A percentile compares a stretch with the other conserved stretches of the same genome.
Conservation (phyloP, 257 asterid genomes). For the Henckelia pumila region DNA sequence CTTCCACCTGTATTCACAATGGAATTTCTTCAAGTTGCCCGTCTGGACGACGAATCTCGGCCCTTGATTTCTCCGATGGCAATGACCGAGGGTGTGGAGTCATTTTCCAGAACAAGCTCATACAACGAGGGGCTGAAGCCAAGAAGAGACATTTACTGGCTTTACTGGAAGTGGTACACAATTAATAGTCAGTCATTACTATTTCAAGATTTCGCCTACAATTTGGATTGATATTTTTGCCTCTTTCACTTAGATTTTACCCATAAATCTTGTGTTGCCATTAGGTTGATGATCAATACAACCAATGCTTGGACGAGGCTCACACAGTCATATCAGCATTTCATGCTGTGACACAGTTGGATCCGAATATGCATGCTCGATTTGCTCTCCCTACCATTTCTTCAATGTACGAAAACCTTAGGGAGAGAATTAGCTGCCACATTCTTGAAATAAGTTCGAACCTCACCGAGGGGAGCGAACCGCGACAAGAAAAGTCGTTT, state of each 20-base stretch:
- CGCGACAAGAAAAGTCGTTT: constrained; percentile 39
- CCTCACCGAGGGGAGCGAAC: constrained; percentile 11
- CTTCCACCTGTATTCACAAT: constrained; percentile 24
- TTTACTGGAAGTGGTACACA: constrained; percentile 71
- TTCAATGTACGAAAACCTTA: constrained; percentile 55
- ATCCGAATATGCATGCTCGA: constrained; percentile 69
- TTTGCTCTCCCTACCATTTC: constrained; percentile 69
- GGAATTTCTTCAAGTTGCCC: constrained; percentile 25
- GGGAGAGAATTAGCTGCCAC: constrained; percentile 72
- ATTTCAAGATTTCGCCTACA: too few species aligned
- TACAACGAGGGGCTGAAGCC: constrained; percentile 25
- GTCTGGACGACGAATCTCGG: constrained; percentile 18
- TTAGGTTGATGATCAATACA: constrained; percentile 81
- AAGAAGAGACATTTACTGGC: constrained; percentile 63
- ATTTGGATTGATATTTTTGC: too few species aligned
- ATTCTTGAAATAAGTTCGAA: constrained; percentile 60
- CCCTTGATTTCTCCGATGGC: too few species aligned
- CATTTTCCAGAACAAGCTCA: too few species aligned
- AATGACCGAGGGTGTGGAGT: too few species aligned
- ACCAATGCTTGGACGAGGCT: constrained; percentile 75
- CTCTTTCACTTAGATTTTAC: too few species aligned
- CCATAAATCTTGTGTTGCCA: too few species aligned
- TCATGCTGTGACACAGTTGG: constrained; percentile 72
- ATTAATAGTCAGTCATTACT: too few species aligned
- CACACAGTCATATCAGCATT: constrained; percentile 77